These are phyloP conservation scores for Cercospora brassicicola DNA, from an alignment of 2,329 filamentous ascomycete genomes.

Conservation along the genomic window DNA sequence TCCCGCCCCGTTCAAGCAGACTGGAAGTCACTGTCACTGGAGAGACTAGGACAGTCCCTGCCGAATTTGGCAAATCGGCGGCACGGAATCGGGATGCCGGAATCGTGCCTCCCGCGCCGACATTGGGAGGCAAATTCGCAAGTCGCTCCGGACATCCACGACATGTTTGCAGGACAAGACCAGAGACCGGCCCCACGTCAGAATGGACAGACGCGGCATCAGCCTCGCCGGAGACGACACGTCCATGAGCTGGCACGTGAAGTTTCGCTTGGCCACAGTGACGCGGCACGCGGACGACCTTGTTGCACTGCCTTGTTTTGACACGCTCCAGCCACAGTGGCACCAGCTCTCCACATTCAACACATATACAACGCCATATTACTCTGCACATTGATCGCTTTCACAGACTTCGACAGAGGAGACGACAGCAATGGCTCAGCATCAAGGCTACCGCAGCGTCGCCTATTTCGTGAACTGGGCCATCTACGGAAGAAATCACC, in stretches of 20 bases:
- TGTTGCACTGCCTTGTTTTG: conserved; percentile 28
- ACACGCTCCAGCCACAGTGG: conserved; percentile 13
- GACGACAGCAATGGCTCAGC: conserved; percentile 21
- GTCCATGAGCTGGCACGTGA: neutral
- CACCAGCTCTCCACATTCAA: conserved; percentile 12
- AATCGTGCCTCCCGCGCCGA: neutral
- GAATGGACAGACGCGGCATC: neutral
- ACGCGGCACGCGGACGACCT: neutral
- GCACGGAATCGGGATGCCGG: neutral
- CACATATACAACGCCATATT: conserved; percentile 3
- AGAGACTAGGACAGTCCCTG: neutral
- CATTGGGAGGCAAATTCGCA: neutral
- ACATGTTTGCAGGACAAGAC: neutral
- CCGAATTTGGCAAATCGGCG: neutral
- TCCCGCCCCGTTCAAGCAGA: too few species aligned
- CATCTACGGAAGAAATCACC: conserved; percentile 60
- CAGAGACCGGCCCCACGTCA: neutral
- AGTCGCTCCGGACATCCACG: neutral
- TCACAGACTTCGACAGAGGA: neutral
- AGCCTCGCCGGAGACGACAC: neutral
- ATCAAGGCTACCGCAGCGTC: conserved; percentile 35
- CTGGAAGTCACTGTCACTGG: neutral
- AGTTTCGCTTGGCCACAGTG: conserved; percentile 7
- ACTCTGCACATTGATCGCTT: neutral
- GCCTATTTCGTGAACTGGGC: conserved; percentile 42